A percentile compares a stretch with the other conserved stretches of the same genome.
These are phyloP conservation scores for Acmispon strigosus DNA, from an alignment of 306 rosid species.

Conservation along the genomic window DNA sequence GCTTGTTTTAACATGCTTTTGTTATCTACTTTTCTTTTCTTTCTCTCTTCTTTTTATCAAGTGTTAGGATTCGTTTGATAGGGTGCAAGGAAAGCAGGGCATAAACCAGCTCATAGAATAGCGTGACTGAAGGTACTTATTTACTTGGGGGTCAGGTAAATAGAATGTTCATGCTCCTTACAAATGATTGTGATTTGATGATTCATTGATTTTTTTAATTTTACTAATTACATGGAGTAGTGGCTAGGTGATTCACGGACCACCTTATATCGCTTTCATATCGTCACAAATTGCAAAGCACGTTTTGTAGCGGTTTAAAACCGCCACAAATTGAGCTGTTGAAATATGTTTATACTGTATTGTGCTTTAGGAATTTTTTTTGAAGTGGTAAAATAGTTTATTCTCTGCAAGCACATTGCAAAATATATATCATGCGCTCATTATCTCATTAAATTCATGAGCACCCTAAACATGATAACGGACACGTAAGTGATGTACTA, in stretches of 20 bases:
- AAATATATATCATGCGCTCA: neutral
- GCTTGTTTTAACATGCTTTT: constrained; percentile 42
- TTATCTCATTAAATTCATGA: neutral
- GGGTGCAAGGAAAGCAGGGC: constrained; percentile 74
- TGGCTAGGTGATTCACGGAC: too few species aligned
- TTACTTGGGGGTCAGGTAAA: neutral
- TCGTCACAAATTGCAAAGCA: too few species aligned
- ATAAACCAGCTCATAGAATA: constrained; percentile 64
- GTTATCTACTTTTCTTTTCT: constrained; percentile 20
- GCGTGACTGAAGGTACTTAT: constrained; percentile 34
- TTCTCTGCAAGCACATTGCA: neutral
- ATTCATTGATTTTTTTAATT: constrained; percentile 19
- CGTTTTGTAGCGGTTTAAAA: too few species aligned
- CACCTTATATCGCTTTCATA: too few species aligned
- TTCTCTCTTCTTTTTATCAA: neutral
- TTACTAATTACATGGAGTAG: neutral
- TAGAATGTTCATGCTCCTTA: too few species aligned
- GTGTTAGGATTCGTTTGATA: constrained; percentile 59
- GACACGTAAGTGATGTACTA: too few species aligned
- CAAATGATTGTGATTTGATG: constrained; percentile 5
- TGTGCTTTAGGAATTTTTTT: too few species aligned
- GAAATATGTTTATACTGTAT: too few species aligned
- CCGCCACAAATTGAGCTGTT: too few species aligned
- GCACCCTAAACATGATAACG: too few species aligned
- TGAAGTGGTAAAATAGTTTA: too few species aligned